A percentile compares a stretch with the other conserved stretches of the same genome.
Conservation (phyloP, 2,329 filamentous ascomycete genomes). For the Graphilbum sp. region DNA sequence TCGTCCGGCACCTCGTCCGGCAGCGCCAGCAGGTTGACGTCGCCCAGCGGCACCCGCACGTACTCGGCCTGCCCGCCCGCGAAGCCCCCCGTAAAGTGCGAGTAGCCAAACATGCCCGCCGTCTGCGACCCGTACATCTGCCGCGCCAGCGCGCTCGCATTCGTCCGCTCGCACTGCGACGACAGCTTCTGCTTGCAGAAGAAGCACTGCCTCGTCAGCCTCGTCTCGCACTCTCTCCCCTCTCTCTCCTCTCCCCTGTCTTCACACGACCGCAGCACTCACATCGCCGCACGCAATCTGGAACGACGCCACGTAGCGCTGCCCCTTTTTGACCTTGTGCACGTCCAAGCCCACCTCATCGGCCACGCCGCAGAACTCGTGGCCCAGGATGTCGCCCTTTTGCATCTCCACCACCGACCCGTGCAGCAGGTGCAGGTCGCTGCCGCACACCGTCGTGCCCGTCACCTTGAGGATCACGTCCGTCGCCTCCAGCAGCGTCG, state of each 20-base stretch:
- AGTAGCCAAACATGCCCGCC: slow-evolving; percentile 57
- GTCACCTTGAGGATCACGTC: slow-evolving; percentile 74
- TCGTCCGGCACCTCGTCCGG: slow-evolving; percentile 71
- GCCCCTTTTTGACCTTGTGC: slow-evolving; percentile 37
- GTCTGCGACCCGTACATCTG: slow-evolving; percentile 68
- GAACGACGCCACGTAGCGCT: slow-evolving; percentile 70
- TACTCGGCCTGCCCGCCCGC: slow-evolving; percentile 82
- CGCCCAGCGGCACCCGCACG: slow-evolving; percentile 62
- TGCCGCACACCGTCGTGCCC: slow-evolving; percentile 41
- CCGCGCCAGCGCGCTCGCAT: slow-evolving; percentile 52
- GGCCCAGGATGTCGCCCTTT: slow-evolving; percentile 51
- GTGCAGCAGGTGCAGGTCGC: slow-evolving; percentile 41
- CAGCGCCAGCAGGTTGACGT: slow-evolving; percentile 66
- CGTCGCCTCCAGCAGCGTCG: slow-evolving; percentile 52
- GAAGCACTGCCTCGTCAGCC: slow-evolving; percentile 36
- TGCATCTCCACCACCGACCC: slow-evolving; percentile 39
- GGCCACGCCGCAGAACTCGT: slow-evolving; percentile 41
- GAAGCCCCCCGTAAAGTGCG: slow-evolving; percentile 71
- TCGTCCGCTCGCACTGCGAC: slow-evolving; percentile 68
- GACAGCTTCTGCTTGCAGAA: slow-evolving; percentile 67
- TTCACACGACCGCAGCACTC: neutral
- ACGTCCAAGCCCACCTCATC: slow-evolving; percentile 38
- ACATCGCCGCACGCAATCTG: slow-evolving; percentile 55
- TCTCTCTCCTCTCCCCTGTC: neutral
- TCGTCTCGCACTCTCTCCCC: too few species aligned